Evolutionary conservation across 1,139 yeast genomes (phyloP), one percentile per base, ranked within the genome.

Genomic region (Arxiozyma telluris): DNA sequence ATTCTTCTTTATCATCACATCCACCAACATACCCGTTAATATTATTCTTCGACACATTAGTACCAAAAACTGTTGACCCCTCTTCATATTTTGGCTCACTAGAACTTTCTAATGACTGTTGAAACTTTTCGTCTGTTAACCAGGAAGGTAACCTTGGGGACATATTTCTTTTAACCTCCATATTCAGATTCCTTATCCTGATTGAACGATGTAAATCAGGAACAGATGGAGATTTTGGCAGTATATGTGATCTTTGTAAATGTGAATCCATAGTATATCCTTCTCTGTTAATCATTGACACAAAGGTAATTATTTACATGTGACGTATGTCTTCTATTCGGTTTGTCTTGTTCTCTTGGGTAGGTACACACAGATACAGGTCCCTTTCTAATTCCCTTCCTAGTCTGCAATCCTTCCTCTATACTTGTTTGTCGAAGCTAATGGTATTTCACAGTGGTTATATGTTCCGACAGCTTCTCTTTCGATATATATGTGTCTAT

Each of bases 141-240:
- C 49, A 46, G 11, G 30, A 27, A 18, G 49, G 49, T 22, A 46
- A 46, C 42, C 38, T 46, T 34, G 49, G 49, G 1, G 49, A 46
- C 6, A 27, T 41, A 46, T 17, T 34, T 21, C 30, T 34, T 17
- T 38, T 46, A 30, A 46, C 22, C 22, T 46, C 49, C 20, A 46
- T 4, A 38, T 46, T 34, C 9, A 46, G 47, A 22, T 52, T 44
- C 21, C 49, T 46, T 3, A 46, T 41, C 20, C 49, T 46, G 8
- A 41, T 38, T 9, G 39, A 57, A 15, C 48, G 59, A 44, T 59
- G 64, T 51, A 66, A 60, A 52, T 64, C 61, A 2, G 69, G 71
- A 21, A 64, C 64, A 11, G 69, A 66, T 8, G 69, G 68, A 18
- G 69, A 65, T 52, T 60, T 60, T 44, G 53, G 44, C 48, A 51